Conservation (phyloP, 2,329 filamentous ascomycete genomes). For the Pestalotiopsis sp. region DNA sequence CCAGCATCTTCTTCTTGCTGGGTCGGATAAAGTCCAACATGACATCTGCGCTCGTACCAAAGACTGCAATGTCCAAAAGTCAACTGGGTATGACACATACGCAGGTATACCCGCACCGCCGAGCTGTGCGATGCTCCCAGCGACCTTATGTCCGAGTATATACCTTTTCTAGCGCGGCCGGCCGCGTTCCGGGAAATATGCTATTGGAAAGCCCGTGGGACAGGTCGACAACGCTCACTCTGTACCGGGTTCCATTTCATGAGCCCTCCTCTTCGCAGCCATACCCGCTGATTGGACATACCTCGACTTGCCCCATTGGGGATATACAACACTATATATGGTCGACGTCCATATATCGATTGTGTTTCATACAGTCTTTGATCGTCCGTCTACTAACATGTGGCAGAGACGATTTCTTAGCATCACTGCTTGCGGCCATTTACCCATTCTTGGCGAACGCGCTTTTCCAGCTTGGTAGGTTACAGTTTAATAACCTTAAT, state of each 20-base stretch:
- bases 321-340: no score
- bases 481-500: neutral
- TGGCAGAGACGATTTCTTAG: no score
- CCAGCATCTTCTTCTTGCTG: neutral
- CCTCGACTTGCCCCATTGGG: no score
- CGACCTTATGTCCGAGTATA: conserved; percentile 2
- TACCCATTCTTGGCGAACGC: neutral
- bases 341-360: no score
- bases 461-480: neutral
- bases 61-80: neutral
- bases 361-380: no score
- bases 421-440: neutral
- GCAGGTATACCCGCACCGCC: neutral
- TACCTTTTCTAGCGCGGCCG: neutral
- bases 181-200: neutral
- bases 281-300: no score
- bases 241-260: no score
- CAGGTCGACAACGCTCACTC: no score
- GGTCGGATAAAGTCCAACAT: neutral
- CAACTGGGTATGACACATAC: neutral
- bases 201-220: neutral
- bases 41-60: neutral
- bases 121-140: neutral
- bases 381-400: no score
- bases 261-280: no score